A percentile compares a stretch with the other conserved stretches of the same genome.
phyloP scores from a whole-genome alignment of 306 rosid species.

The Dryas alaskensis region DNA sequence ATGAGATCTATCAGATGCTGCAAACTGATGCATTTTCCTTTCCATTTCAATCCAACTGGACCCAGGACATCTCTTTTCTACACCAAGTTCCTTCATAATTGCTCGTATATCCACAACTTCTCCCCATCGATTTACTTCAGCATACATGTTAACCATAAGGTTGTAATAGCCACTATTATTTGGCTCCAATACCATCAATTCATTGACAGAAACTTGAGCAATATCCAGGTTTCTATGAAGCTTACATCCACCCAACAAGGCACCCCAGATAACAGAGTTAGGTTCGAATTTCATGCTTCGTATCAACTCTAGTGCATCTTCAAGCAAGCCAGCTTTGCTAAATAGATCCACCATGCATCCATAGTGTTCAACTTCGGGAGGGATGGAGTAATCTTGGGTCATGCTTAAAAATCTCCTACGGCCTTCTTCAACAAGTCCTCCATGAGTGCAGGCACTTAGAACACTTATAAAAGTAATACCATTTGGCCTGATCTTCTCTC shows the following conservation, averaged over 20 bases:
- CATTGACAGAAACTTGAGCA: slow-evolving; percentile 47
- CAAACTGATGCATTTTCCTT: slow-evolving; percentile 49
- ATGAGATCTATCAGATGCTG: slow-evolving; percentile 61
- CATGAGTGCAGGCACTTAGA: slow-evolving; percentile 74
- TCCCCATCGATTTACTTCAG: slow-evolving; percentile 58
- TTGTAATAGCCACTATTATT: slow-evolving; percentile 57
- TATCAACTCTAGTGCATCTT: slow-evolving; percentile 62
- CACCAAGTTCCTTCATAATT: slow-evolving; percentile 60
- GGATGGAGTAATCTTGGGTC: slow-evolving; percentile 45
- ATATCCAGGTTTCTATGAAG: slow-evolving; percentile 56
- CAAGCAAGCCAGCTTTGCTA: slow-evolving; percentile 75
- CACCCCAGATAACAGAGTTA: slow-evolving; percentile 74
- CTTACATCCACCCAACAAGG: slow-evolving; percentile 77
- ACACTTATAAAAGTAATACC: slow-evolving; percentile 65
- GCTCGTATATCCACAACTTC: slow-evolving; percentile 56
- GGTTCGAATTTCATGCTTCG: slow-evolving; percentile 51
- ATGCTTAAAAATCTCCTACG: slow-evolving; percentile 50
- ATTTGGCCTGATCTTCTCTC: slow-evolving; percentile 56
- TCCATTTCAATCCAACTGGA: slow-evolving; percentile 75
- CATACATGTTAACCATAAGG: slow-evolving; percentile 66
- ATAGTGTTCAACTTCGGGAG: slow-evolving; percentile 62
- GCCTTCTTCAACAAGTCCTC: slow-evolving; percentile 70
- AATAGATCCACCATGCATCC: slow-evolving; percentile 84
- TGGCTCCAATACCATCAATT: slow-evolving; percentile 62
- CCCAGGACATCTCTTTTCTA: slow-evolving; percentile 71